Percentiles rank a stretch among this genome's conserved stretches.
Evolutionary conservation across 257 asterid genomes (phyloP).

Genomic region (Lycium ferocissimum): DNA sequence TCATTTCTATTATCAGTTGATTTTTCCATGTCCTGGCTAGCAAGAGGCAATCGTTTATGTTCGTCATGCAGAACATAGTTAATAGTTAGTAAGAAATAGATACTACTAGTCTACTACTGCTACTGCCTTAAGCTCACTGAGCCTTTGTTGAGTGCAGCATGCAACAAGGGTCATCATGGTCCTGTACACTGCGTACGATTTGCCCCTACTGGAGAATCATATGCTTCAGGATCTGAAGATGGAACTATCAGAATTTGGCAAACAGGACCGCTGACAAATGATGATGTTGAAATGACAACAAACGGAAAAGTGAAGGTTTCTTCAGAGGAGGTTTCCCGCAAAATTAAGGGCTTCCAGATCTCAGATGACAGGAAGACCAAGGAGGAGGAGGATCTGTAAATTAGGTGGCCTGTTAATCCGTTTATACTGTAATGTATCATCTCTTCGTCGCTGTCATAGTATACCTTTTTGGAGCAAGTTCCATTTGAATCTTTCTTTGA

Average conservation of each 20-base stretch:
- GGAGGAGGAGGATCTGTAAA: constrained; percentile 38
- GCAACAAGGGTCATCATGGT: constrained; percentile 58
- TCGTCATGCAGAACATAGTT: not conserved
- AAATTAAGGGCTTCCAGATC: constrained; percentile 45
- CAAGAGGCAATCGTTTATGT: not conserved
- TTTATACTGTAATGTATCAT: not conserved
- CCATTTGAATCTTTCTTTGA: no score
- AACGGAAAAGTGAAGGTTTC: constrained; percentile 40
- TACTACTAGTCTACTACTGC: no score
- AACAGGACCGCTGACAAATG: constrained; percentile 41
- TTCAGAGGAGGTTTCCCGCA: constrained; percentile 43
- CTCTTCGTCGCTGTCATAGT: no score
- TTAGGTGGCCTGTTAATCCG: not conserved
- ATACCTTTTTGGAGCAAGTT: no score
- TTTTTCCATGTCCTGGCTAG: not conserved
- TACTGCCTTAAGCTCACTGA: not conserved
- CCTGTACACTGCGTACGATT: constrained; percentile 52
- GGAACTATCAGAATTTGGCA: constrained; percentile 54
- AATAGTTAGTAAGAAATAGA: no score
- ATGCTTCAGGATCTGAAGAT: constrained; percentile 54
- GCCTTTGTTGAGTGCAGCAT: constrained; percentile 34
- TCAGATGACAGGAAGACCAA: constrained; percentile 37
- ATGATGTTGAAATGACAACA: constrained; percentile 35
- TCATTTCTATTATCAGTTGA: not conserved
- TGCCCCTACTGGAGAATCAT: constrained; percentile 47